Evolutionary conservation across 345 rosid species (phyloP).

Genomic region (Citrus glauca): DNA sequence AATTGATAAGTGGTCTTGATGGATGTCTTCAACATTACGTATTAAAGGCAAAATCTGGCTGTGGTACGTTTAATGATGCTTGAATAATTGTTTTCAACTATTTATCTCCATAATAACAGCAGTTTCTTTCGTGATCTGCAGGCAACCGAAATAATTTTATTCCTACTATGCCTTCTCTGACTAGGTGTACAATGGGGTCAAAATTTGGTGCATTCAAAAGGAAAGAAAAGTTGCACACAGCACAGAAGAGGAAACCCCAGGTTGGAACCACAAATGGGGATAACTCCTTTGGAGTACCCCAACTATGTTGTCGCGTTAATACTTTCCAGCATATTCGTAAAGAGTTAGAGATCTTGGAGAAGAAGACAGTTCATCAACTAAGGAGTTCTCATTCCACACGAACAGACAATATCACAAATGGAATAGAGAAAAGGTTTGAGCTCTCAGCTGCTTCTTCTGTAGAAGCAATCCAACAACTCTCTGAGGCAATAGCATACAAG

Average conservation of each 20-base stretch:
- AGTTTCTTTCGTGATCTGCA: constrained; percentile 24
- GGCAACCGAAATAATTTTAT: constrained; percentile 63
- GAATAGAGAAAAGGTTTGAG: constrained; percentile 58
- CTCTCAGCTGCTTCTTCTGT: constrained; percentile 62
- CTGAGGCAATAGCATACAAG: constrained; percentile 76
- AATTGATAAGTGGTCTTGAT: constrained; percentile 72
- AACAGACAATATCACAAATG: constrained; percentile 37
- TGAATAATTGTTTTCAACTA: not conserved
- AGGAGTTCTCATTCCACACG: constrained; percentile 56
- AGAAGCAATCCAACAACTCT: constrained; percentile 76
- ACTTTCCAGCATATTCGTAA: constrained; percentile 69
- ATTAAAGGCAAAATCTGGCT: constrained; percentile 79
- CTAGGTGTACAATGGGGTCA: constrained; percentile 73
- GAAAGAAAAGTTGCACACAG: constrained; percentile 53
- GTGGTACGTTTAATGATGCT: constrained; percentile 48
- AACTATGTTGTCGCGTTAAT: constrained; percentile 75
- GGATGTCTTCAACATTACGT: constrained; percentile 74
- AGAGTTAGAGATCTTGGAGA: constrained; percentile 56
- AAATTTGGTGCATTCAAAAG: constrained; percentile 69
- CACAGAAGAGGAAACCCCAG: constrained; percentile 60
- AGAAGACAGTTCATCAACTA: constrained; percentile 52
- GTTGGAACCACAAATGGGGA: constrained; percentile 42
- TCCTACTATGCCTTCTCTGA: constrained; percentile 75
- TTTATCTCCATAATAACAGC: not conserved
- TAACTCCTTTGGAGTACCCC: constrained; percentile 52